Evolutionary conservation across 495 filamentous ascomycete species (phyloP), one percentile per base, ranked within the genome.

Genomic region (Trypethelium eluteriae): DNA sequence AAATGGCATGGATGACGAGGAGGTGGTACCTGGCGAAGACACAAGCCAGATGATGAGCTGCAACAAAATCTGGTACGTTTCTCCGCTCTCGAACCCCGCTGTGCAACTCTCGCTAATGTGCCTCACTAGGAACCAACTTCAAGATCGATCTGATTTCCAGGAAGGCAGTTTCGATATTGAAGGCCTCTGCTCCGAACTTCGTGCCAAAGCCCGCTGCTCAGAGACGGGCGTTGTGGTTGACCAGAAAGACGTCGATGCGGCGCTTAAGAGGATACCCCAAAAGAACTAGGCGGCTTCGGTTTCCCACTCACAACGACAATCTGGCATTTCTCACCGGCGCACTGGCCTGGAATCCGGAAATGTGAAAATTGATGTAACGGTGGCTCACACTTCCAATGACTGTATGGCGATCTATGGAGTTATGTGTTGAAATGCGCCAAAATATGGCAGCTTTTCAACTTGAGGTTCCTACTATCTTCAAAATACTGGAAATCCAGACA

Each of bases 141-240:
- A 93, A 80, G 83, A 83, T 35, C 94, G 92, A 76, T 88, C 92
- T 62, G 91, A 87, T 72, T 94, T 94, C 73, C 88, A 89, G 70
- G 87, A 84, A 61, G 93, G 92, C 70, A 90, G 93, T 69, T 85
- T 96, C 68, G 94, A 99, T 70, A 88, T 99, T 70, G 95, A 99
- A 74, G 84, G 85, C 64, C 83, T 99, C 12, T 99, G 95, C 78
- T 86, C 88, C 5, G 92, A 99, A 69, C 84, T 99, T n/a, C 88
- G 92, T 66, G 88, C 89, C 72, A 99, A 99, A 79, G 95, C 95
- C 57, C 93, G 93, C 74, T 99, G 95, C 74, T 95, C 92, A 1
- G 94, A 95, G 73, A 85, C 82, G 36, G 93, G 94, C 38, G 89
- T 93, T n/a, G 91, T 97, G 34, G 89, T 98, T 62, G 88, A 91